Evolutionary conservation across 257 asterid species (phyloP).

Genomic region (Phtheirospermum japonicum): DNA sequence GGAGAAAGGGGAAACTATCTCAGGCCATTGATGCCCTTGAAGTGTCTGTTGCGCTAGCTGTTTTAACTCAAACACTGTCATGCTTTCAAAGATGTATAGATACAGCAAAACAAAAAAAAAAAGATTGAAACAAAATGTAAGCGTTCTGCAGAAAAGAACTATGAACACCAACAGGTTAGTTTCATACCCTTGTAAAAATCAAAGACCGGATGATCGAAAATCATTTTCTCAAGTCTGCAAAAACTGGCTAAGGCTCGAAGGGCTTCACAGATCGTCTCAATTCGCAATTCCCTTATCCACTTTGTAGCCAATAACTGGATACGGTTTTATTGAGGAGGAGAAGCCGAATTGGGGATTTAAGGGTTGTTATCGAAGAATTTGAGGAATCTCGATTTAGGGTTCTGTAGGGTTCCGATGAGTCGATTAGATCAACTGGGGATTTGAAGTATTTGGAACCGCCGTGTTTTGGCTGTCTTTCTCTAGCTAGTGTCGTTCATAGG

Average conservation of each 20-base stretch:
- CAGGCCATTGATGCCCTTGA: too few species aligned
- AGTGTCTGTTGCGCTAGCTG: too few species aligned
- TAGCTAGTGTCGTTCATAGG: too few species aligned
- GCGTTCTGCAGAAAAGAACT: too few species aligned
- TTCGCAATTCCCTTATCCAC: conserved; percentile 25
- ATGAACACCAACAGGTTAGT: too few species aligned
- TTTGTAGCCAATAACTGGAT: conserved; percentile 26
- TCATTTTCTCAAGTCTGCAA: conserved; percentile 37
- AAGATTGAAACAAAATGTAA: too few species aligned
- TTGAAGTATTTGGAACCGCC: conserved; percentile 25
- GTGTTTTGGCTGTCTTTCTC: too few species aligned
- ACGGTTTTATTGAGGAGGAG: conserved; percentile 18
- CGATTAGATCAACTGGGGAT: conserved; percentile 27
- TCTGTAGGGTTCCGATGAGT: conserved; percentile 29
- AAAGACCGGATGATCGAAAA: conserved; percentile 23
- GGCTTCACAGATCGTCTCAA: conserved; percentile 26
- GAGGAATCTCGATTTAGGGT: conserved; percentile 31
- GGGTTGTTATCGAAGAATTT: conserved; percentile 32
- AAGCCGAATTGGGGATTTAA: conserved; percentile 25
- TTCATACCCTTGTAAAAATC: too few species aligned
- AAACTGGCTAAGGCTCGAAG: conserved; percentile 33
- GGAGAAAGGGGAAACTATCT: too few species aligned
- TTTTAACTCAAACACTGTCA: too few species aligned
- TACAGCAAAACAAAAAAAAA: too few species aligned
- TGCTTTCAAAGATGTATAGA: too few species aligned